Conservation (phyloP, 2,329 filamentous ascomycete species). For the Sclerotinia trifoliorum region DNA sequence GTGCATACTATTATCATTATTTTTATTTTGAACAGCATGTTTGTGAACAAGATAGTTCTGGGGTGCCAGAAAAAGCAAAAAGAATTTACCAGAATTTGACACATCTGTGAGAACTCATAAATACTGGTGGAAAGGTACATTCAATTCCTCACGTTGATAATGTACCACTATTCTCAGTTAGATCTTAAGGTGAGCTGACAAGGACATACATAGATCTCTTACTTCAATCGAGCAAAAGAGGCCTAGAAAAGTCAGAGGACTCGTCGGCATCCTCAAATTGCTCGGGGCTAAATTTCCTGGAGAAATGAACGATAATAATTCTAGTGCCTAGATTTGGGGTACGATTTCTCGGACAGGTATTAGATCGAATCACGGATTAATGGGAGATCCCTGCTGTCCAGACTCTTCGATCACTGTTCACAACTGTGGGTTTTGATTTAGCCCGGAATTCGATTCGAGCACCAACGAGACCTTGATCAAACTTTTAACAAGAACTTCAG, state of each 20-base stretch:
- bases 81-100: not conserved
- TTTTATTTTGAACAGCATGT: slow-evolving; percentile 34
- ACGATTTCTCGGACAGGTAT: slow-evolving; percentile 16
- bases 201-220: slow-evolving; percentile 19
- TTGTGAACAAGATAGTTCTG: slow-evolving; percentile 24
- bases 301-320: slow-evolving; percentile 24
- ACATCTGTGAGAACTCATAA: slow-evolving; percentile 19
- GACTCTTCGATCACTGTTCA: slow-evolving; percentile 20
- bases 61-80: slow-evolving; percentile 10
- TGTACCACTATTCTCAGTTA: not conserved
- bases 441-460: not conserved
- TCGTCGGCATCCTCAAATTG: slow-evolving; percentile 24
- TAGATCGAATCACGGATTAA: too few relatives aligned
- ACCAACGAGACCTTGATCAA: slow-evolving; percentile 24
- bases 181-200: not conserved
- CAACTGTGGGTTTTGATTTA: slow-evolving; percentile 19
- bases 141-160: too few relatives aligned
- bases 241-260: slow-evolving; percentile 19
- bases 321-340: slow-evolving; percentile 19
- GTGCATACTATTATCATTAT: slow-evolving; percentile 39
- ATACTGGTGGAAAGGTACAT: slow-evolving; percentile 22
- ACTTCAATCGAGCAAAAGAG: slow-evolving; percentile 19
- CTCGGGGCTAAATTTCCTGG: slow-evolving; percentile 22
- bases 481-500: slow-evolving; percentile 18
- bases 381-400: not conserved